Base-by-base conservation (phyloP, 1,139 yeast species). In the Candida albicans region DNA sequence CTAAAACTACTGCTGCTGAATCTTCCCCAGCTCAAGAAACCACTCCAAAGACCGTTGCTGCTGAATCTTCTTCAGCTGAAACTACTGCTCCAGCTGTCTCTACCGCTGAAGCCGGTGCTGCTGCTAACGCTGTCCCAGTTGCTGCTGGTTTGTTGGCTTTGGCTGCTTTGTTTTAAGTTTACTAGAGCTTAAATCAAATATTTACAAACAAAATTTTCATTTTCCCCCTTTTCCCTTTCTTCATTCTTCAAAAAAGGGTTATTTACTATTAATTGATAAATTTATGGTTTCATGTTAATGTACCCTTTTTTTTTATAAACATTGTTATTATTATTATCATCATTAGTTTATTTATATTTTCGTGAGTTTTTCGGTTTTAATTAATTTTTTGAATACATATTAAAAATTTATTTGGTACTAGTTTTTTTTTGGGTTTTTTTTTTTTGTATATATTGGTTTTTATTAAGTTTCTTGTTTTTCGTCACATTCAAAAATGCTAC, bases 131-230 rank as follows among this genome's bases (percentile, higher is more conserved):
- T 45, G 52, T 48, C 37, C 54, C 61, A 45, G 59, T 56, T 41
- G 55, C 61, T 46, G 56, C 57, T 53, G 62, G 47, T 44, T 41
- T 44, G 51, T 57, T 55, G 43, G 50, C 56, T 39, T n/a, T 44
- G 34, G 48, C 37, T 44, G 48, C 47, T 42, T 39, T 34, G n/a
- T 32, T 46, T 12, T 38, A 37, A 44, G 34, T 15, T 11, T 13
- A 25, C 10, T 14, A 18, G 24, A 32, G 24, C n/a, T 4, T n/a
- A 14, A 35, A 29, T n/a, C 25, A 14, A 35, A 14, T 8, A 13
- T 15, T 25, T 11, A 18, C 22, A 18, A 18, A 18, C 22, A 18
- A 18, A 18, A n/a, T n/a, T n/a, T n/a, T n/a, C 22, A 18, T 18
- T n/a, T 26, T 28, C 5, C 15, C 14, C 14, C 28, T 11, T 18